Base-by-base conservation (phyloP, 2,329 filamentous ascomycete species). In the Neofusicoccum cordaticola region DNA sequence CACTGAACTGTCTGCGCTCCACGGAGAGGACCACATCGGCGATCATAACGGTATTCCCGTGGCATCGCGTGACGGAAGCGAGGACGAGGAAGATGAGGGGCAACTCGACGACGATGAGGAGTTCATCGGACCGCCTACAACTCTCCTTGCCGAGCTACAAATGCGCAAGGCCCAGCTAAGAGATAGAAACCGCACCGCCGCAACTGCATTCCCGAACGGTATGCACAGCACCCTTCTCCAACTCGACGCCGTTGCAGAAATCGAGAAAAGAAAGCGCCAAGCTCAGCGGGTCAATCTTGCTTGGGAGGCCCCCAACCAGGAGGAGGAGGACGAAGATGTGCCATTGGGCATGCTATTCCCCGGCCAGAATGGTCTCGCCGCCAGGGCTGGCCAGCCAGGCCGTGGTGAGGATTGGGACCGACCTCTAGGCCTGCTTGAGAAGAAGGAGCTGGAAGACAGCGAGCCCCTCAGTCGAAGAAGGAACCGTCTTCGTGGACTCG, bases 141-240 rank as follows among this genome's bases (percentile, higher is more conserved):
- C 95, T 0, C 84, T 99, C 0, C 85, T 99, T 27, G 95, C 95
- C 0, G 95, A 99, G 75, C 82, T 99, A 7, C 92, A 97, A 74
- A 80, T 96, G 68, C 90, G 95, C 58, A 98, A 99, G 75, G 88
- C 91, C 66, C 91, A 97, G 70, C 89, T 96, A 71, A 93, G 92
- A 76, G 83, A 88, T 67, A 88, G 95, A 41, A 95, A 89, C 35
- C 86, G 88, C 22, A 90, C 90, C 13, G 84, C 88, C 22, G 83
- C 85, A 37, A 86, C 84, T 13, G 80, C 83, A 0, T 85, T 82
- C 69, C 89, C 90, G 19, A 88, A 90, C 63, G 93, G 92, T n/a
- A 89, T 96, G 84, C 92, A 95, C 68, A 91, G 91, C 13, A 99
- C 95, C 0, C 83, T 99, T 3, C 83, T 99, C 1, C 88, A 99